Base-by-base conservation (phyloP, 2,329 filamentous ascomycete species). In the Colletotrichum somersetense region DNA sequence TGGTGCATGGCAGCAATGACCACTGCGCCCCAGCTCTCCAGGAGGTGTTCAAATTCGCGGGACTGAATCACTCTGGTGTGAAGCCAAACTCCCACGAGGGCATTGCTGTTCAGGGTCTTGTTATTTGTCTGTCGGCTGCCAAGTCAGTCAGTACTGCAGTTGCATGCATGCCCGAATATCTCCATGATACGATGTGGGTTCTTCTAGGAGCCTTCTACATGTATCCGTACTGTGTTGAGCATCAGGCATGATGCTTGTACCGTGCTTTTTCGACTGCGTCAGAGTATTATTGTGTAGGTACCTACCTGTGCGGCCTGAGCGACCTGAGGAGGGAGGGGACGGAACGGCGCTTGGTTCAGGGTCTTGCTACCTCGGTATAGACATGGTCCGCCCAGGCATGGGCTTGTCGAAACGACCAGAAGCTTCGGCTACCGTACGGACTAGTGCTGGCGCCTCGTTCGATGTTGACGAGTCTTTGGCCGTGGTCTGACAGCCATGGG, bases 381-480 rank as follows among this genome's bases (percentile, higher is more conserved):
- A 11, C 23, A 44, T 44, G 30, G 48, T 23, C 18, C 38, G 59
- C 42, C 59, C 58, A 48, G 55, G 61, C 52, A 20, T 38, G 38
- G 16, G 53, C 23, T 50, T 64, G 35, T 69, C 53, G 59, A 72
- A 72, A 53, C 44, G 44, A 48, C 69, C 53, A 64, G 69, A 68
- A 63, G 55, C 57, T 53, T 69, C 53, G 40, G 33, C 10, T 44
- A 57, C 53, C n/a, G 23, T 61, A 42, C 52, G 46, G 46, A 20
- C 57, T 38, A 50, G 52, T 38, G 68, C 16, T 35, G 42, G 42
- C 42, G 20, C 57, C 44, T 58, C 57, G 48, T 58, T 63, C 38
- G 38, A 26, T 23, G 52, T 52, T 16, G 16, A 33, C n/a, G 57
- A 40, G 20, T n/a, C 16, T 62, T 4, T 26, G 8, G 14, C 18